Evolutionary conservation across 441 rosid species (phyloP).

Genomic region (Arabidopsis hybrid): DNA sequence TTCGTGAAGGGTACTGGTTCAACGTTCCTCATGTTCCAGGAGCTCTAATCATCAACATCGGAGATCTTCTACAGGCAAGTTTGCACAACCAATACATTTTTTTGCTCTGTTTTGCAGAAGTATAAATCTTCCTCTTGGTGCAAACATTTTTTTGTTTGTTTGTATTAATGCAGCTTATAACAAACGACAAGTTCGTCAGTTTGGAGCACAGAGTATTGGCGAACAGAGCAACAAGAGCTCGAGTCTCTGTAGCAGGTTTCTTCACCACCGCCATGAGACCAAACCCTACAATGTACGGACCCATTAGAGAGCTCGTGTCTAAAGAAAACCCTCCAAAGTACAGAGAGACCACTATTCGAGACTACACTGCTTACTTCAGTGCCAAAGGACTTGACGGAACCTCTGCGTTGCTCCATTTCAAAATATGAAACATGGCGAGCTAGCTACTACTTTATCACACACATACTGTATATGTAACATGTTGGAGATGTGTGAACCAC

Average conservation of each 20-base stretch:
- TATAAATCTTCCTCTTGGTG: not conserved
- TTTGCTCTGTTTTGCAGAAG: not conserved
- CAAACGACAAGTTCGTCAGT: conserved; percentile 65
- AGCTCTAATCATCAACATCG: conserved; percentile 39
- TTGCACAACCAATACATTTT: conserved; percentile 28
- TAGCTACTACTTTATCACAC: not conserved
- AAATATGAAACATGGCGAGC: conserved; percentile 41
- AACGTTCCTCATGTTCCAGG: conserved; percentile 39
- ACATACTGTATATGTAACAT: not conserved
- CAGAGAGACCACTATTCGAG: conserved; percentile 53
- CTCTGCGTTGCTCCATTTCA: conserved; percentile 56
- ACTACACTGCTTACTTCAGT: conserved; percentile 35
- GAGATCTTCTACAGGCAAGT: conserved; percentile 43
- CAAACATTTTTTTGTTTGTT: not conserved
- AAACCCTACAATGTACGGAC: conserved; percentile 53
- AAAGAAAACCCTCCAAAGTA: conserved; percentile 61
- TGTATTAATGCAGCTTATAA: conserved; percentile 42
- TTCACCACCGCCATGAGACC: conserved; percentile 43
- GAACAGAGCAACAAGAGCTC: conserved; percentile 50
- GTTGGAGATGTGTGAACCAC: not conserved
- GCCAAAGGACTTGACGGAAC: conserved; percentile 61
- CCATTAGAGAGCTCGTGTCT: conserved; percentile 65
- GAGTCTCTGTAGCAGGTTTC: conserved; percentile 70
- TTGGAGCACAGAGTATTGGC: conserved; percentile 61
- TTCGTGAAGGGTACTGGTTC: conserved; percentile 39